phyloP scores from a whole-genome alignment of 106 monocot genomes.

The Allium cepa region DNA sequence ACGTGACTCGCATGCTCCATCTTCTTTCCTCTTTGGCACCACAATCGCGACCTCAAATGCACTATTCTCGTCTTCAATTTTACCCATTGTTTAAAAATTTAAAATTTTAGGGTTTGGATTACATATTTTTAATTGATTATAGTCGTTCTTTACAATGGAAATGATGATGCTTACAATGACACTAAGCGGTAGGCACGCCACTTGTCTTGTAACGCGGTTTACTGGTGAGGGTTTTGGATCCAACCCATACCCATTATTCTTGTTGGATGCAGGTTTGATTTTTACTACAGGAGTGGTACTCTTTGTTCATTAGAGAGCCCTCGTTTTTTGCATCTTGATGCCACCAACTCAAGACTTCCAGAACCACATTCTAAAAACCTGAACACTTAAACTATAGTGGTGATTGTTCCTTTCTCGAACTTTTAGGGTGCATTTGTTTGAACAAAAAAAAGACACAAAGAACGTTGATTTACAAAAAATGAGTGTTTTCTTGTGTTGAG shows the following conservation, averaged over 20 bases:
- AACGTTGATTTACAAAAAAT: no score
- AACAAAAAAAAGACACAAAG: no score
- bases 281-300: not conserved
- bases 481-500: no score
- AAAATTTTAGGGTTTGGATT: not conserved
- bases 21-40: slow-evolving; percentile 44
- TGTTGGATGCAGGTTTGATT: not conserved
- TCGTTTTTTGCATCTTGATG: no score
- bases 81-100: slow-evolving; percentile 20
- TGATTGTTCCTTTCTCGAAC: no score
- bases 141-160: not conserved
- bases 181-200: not conserved
- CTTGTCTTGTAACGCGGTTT: slow-evolving; percentile 5
- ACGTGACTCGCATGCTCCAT: not conserved
- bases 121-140: not conserved
- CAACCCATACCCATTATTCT: not conserved
- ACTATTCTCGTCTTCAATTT: slow-evolving; percentile 21
- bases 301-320: no score
- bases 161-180: not conserved
- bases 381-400: no score
- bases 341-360: no score
- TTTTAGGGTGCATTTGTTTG: no score
- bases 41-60: slow-evolving; percentile 74
- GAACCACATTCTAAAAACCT: no score
- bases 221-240: not conserved